phyloP scores from a whole-genome alignment of 805 yeast genomes.

The Myxozyma lipomycoides region DNA sequence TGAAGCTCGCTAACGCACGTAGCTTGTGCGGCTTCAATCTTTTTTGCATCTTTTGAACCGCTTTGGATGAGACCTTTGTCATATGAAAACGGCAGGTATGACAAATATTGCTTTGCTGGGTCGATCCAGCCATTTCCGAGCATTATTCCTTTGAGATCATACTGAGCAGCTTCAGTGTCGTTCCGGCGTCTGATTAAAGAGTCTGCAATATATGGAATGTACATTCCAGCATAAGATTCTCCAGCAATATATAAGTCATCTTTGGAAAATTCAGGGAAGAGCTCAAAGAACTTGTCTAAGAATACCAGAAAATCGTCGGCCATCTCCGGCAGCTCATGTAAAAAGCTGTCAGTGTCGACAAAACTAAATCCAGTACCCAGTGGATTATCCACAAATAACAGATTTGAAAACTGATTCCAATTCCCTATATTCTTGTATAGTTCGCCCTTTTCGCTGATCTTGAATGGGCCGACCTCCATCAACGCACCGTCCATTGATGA shows the following conservation, averaged over 20 bases:
- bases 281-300: slow-evolving; percentile 57
- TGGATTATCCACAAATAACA: slow-evolving; percentile 91
- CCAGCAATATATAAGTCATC: slow-evolving; percentile 75
- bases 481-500: slow-evolving; percentile 97
- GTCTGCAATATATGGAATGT: slow-evolving; percentile 80
- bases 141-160: slow-evolving; percentile 55
- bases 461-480: slow-evolving; percentile 86
- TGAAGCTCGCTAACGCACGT: slow-evolving; percentile 24
- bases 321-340: slow-evolving; percentile 42
- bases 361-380: slow-evolving; percentile 87
- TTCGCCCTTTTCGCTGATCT: slow-evolving; percentile 49
- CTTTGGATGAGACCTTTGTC: slow-evolving; percentile 53
- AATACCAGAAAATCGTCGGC: slow-evolving; percentile 62
- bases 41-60: slow-evolving; percentile 31
- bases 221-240: slow-evolving; percentile 96
- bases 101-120: slow-evolving; percentile 76
- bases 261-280: slow-evolving; percentile 66
- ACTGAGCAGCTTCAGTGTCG: slow-evolving; percentile 16
- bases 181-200: slow-evolving; percentile 51
- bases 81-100: slow-evolving; percentile 68
- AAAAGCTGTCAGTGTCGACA: slow-evolving; percentile 46
- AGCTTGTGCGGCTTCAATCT: slow-evolving; percentile 22
- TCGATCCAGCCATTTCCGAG: slow-evolving; percentile 96
- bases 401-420: slow-evolving; percentile 76
- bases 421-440: slow-evolving; percentile 63